Evolutionary conservation across 1,284 basidiomycete species (phyloP), one percentile per base, ranked within the genome.

Genomic region (Ceratobasidium sp.): DNA sequence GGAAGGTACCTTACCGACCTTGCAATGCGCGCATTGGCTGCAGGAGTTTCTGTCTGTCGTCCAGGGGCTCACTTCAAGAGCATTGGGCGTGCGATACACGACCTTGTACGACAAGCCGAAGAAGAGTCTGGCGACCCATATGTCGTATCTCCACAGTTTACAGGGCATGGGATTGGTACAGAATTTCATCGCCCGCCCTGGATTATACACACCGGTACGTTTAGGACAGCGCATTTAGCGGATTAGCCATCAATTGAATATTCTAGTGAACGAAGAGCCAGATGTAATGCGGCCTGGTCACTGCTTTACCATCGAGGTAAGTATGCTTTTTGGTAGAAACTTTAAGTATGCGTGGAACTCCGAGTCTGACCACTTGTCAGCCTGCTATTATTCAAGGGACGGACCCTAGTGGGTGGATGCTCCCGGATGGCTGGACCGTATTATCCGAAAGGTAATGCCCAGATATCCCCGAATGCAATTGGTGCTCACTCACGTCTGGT

Each of bases 361-460:
- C 22, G 25, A 10, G 47, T 47, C 54, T 31, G 27, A 17, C 56
- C 15, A 15, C 54, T 4, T 56, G 49, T 8, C 70, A 94, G 87
- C 93, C 93, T 3, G 84, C 84, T 50, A 80, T 96, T 27, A 83
- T 94, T 3, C 89, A 93, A 79, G 93, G 93, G 3, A 78, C 78
- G 0, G 82, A 90, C 68, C 82, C 90, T 0, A 77, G 79, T 20
- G 86, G 86, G 0, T 89, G 87, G 84, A 85, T 92, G 70, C 94
- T 91, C 77, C 91, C 91, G 2, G 93, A 95, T 76, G 92, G 91
- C 32, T 95, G 93, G 93, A 94, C 92, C 2, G 87, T 89, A 38
- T 89, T 90, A 0, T 93, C 93, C 0, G 87, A 90, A 80, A 76
- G 72, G 84, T 74, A 22, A 20, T 29, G 22, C 25, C 50, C 7